Evolutionary conservation across 257 asterid genomes (phyloP), one percentile per base, ranked within the genome.

Genomic region (Solanum appendiculatum): DNA sequence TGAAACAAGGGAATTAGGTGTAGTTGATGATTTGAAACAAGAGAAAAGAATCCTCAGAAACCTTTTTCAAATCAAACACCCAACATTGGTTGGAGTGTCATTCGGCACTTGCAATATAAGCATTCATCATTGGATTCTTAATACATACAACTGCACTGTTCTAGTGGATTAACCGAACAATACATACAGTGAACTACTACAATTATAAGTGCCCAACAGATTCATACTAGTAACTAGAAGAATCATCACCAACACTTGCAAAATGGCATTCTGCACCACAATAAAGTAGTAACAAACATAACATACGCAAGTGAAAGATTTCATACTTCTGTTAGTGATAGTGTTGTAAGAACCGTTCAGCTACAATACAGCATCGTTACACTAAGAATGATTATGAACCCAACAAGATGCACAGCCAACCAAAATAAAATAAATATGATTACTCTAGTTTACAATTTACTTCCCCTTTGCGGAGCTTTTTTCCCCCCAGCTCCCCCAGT

Each of bases 51-150:
- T 88, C 85, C 88, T 81, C 90, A 77, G 86, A 75, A 80, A 84
- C 25, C 81, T 44, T 54, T 86, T 77, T 89, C 69, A 84, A 23
- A 89, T 89, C 91, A 89, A 66, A 89, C 88, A 63, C 86, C 89
- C 80, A 21, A n/a, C 31, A 42, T 44, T 21, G 51, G 72, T 27
- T n/a, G 58, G 23, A 83, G 70, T 54, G 69, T 77, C 88, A 77
- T 89, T 66, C 70, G 86, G 81, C 91, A 89, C 91, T 86, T 75
- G 88, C 86, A 89, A 73, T 25, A 60, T 20, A 27, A 84, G 74
- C 58, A 36, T 66, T 86, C 89, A 31, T 89, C 89, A 89, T 27
- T 84, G 89, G 88, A 89, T 68, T 77, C 77, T 56, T 1, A 25
- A 34, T 70, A 48, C 7, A 11, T 33, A 58, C 63, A 51, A 36